Percentiles rank a stretch among this genome's conserved stretches.
These are phyloP conservation scores for Sarocladium oryzae DNA, from an alignment of 2,329 filamentous ascomycete genomes.

Conservation along the genomic window DNA sequence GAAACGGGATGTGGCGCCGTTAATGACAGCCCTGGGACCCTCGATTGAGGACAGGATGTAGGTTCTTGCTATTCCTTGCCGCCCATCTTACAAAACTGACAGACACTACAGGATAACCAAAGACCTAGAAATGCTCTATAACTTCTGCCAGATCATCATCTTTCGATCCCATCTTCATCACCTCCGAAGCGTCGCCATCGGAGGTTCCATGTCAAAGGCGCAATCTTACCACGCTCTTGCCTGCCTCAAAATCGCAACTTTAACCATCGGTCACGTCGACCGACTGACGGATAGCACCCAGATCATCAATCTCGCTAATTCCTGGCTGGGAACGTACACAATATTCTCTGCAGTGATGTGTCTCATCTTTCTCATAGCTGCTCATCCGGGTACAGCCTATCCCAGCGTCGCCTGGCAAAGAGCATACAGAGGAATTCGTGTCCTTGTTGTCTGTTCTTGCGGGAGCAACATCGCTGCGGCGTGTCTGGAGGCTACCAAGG, in stretches of 20 bases:
- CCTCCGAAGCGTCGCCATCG: conserved; percentile 9
- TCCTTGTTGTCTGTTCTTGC: conserved; percentile 8
- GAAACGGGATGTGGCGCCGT: conserved; percentile 8
- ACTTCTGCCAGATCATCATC: conserved; percentile 9
- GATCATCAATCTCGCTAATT: neutral
- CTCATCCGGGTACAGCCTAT: conserved; percentile 8
- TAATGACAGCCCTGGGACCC: conserved; percentile 4
- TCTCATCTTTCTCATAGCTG: conserved; percentile 11
- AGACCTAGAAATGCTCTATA: conserved; percentile 10
- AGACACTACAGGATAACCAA: neutral
- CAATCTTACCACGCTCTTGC: conserved; percentile 11
- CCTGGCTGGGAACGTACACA: conserved; percentile 9
- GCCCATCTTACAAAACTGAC: neutral
- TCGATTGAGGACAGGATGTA: neutral
- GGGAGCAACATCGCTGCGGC: conserved; percentile 6
- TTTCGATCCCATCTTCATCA: conserved; percentile 11
- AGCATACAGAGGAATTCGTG: conserved; percentile 5
- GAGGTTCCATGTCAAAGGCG: conserved; percentile 10
- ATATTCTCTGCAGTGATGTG: conserved; percentile 9
- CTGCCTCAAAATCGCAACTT: conserved; percentile 10
- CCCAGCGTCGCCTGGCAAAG: conserved; percentile 11
- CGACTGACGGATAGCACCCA: neutral
- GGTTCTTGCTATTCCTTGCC: neutral
- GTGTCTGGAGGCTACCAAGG: conserved; percentile 8
- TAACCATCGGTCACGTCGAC: conserved; percentile 5